Base-by-base conservation (phyloP, 2,329 filamentous ascomycete genomes). In the Aureobasidium sp. region DNA sequence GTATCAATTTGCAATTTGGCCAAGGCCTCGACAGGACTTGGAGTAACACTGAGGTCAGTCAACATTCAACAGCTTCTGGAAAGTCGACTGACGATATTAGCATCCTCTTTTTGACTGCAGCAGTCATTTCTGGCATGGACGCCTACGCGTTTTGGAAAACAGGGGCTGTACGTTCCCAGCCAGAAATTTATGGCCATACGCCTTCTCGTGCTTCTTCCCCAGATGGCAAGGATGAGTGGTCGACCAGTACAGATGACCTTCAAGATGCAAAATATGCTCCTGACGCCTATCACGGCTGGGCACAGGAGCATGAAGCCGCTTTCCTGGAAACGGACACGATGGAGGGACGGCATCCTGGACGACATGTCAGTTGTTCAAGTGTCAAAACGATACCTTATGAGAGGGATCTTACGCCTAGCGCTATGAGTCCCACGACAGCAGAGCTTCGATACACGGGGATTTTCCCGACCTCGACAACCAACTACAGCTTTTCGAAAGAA, bases 401-500 rank as follows among this genome's bases (percentile, higher is more conserved):
- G 14, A 35, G 32, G 11, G 44, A 48, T 17, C 29, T 40, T 4
- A 51, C 48, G 5, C 37, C 48, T 5, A 51, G 48, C 27, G 48
- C 48, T 19, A 51, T 51, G 48, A 51, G 48, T 34, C 48, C 48
- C 1, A 22, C 12, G 10, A 21, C 22, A 6, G 19, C 34, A 21
- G 45, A 50, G 19, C 4, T 6, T 8, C 35, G 37, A 21, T 51
- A 51, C 8, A 34, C 29, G 24, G 37, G 48, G 3, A 32, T 51
- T 6, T 51, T 34, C 29, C 48, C 35, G 3, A 19, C 48, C n/a
- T 16, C 45, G 24, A 38, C 45, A 17, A 16, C 32, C 6, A 41
- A 27, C 14, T 51, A 51, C 37, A 40, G 21, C 17, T 51, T 51
- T 12, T 51, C 48, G 48, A 41, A 25, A 21, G 48, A 41, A 21